Percentiles rank a stretch among this genome's conserved stretches.
Conservation (phyloP, 2,329 filamentous ascomycete genomes). For the Sporothrix phasma region DNA sequence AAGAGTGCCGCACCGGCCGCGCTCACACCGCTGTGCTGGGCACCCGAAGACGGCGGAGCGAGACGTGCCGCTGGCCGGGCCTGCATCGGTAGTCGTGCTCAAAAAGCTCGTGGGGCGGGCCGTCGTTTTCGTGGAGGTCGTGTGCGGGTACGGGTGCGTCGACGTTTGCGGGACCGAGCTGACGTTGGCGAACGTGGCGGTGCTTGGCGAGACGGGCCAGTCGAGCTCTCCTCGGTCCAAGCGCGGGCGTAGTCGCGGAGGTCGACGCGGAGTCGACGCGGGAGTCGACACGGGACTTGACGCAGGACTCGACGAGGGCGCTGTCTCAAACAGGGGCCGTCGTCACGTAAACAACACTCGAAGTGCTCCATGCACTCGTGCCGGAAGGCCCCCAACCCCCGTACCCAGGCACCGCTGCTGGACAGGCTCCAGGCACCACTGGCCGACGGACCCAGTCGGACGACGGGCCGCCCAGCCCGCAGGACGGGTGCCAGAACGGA, state of each 20-base stretch:
- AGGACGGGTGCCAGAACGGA: neutral
- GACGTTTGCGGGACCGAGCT: neutral
- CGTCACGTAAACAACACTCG: neutral
- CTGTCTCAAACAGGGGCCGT: too few relatives aligned
- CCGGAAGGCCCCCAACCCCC: neutral
- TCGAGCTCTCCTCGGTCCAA: neutral
- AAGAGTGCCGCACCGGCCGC: neutral
- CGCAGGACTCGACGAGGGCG: too few relatives aligned
- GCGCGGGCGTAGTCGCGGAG: neutral
- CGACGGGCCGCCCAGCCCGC: neutral
- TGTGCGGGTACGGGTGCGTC: neutral
- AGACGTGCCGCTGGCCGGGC: neutral
- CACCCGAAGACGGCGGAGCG: neutral
- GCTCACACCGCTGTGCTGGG: neutral
- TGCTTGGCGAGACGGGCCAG: too few relatives aligned
- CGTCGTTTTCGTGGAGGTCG: neutral
- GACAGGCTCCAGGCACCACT: neutral
- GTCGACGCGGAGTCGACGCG: too few relatives aligned
- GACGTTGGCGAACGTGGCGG: constrained; percentile 2
- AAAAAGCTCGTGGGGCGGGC: neutral
- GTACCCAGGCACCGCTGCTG: neutral
- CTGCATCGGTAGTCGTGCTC: neutral
- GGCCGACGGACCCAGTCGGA: neutral
- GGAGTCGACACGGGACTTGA: too few relatives aligned
- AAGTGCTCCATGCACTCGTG: neutral